phyloP scores from a whole-genome alignment of 495 filamentous ascomycete species.

The Tuber melanosporum region DNA sequence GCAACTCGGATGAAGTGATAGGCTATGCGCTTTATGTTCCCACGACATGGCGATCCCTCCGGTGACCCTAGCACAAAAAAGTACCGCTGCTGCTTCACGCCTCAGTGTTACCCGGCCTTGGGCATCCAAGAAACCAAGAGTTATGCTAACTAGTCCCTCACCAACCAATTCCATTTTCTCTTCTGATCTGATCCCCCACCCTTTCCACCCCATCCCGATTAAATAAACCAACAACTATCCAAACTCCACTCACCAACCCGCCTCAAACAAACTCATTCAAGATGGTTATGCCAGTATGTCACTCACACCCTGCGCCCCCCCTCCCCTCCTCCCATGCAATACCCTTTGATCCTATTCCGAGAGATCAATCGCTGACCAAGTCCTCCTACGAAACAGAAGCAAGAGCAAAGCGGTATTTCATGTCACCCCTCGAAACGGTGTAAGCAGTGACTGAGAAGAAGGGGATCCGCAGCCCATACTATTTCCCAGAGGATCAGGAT shows the following conservation, averaged over 20 bases:
- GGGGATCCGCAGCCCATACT: slow-evolving; percentile 66
- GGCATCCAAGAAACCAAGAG: neutral
- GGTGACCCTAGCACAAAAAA: neutral
- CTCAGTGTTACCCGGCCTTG: neutral
- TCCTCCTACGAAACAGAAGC: slow-evolving; percentile 53
- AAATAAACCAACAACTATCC: neutral
- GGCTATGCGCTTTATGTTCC: neutral
- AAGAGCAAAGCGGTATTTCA: slow-evolving; percentile 71
- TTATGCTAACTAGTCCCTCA: neutral
- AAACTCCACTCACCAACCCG: slow-evolving; percentile 16
- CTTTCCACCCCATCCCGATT: neutral
- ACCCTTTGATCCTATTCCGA: slow-evolving; percentile 10
- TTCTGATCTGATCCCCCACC: slow-evolving; percentile 18
- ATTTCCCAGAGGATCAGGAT: slow-evolving; percentile 89
- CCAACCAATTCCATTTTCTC: neutral
- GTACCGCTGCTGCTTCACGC: neutral
- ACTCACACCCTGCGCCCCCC: slow-evolving; percentile 5
- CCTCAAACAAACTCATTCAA: slow-evolving; percentile 11
- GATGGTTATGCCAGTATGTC: slow-evolving; percentile 73
- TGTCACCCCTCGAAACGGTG: slow-evolving; percentile 8
- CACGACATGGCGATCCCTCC: neutral
- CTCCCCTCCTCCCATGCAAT: slow-evolving; percentile 42
- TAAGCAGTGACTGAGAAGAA: neutral
- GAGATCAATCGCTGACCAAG: slow-evolving; percentile 16
- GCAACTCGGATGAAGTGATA: neutral